These are phyloP conservation scores for Globisporangium barbulae DNA, from an alignment of 352 stramenopile genomes.

Conservation along the genomic window DNA sequence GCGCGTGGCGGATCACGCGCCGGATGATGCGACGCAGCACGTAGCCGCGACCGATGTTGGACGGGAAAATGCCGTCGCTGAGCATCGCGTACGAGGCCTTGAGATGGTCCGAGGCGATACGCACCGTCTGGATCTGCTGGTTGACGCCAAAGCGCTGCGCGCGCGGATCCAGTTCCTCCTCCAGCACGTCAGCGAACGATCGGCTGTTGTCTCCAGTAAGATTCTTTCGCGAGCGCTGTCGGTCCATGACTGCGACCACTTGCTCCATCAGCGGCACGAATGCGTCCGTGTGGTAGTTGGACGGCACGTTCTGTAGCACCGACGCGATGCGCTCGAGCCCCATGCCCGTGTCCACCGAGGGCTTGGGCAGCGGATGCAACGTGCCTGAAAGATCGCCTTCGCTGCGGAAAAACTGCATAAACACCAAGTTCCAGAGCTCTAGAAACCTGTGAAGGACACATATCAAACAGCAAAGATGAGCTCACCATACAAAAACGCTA, in stretches of 20 bases:
- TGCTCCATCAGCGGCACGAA: slow-evolving; percentile 90
- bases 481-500: slow-evolving; percentile 36
- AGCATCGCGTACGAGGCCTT: slow-evolving; percentile 93
- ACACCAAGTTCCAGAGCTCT: slow-evolving; percentile 98
- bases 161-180: slow-evolving; percentile 41
- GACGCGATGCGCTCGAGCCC: slow-evolving; percentile 94
- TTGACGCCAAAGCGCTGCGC: slow-evolving; percentile 42
- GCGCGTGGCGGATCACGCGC: slow-evolving; percentile 75
- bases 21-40: slow-evolving; percentile 94
- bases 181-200: slow-evolving; percentile 36
- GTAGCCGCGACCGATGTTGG: slow-evolving; percentile 95
- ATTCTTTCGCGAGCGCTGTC: slow-evolving; percentile 13
- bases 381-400: slow-evolving; percentile 49
- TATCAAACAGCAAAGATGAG: slow-evolving; percentile 22
- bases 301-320: slow-evolving; percentile 93
- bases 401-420: slow-evolving; percentile 96
- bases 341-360: slow-evolving; percentile 97
- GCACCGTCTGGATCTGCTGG: slow-evolving; percentile 59
- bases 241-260: slow-evolving; percentile 46
- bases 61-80: slow-evolving; percentile 93
- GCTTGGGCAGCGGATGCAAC: slow-evolving; percentile 81
- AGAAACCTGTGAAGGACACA: slow-evolving; percentile 41
- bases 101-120: slow-evolving; percentile 96
- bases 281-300: slow-evolving; percentile 97
- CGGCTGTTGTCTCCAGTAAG: not conserved